phyloP scores from a whole-genome alignment of 2,329 filamentous ascomycete genomes.

The Aureobasidium leucospermi region DNA sequence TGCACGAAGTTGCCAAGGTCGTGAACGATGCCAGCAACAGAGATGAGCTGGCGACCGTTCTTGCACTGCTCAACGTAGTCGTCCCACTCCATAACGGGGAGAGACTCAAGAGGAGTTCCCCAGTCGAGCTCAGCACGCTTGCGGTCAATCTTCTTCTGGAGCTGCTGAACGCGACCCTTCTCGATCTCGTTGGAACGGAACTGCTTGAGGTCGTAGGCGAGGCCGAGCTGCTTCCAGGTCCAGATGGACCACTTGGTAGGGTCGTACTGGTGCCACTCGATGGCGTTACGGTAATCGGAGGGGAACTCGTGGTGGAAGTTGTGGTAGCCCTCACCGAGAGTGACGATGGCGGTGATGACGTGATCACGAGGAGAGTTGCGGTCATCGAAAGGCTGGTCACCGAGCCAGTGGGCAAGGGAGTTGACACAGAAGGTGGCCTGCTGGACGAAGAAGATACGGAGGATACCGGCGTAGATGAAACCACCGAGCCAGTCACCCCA shows the following conservation, averaged over 20 bases:
- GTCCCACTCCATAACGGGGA: constrained; percentile 81
- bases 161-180: constrained; percentile 80
- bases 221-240: constrained; percentile 73
- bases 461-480: constrained; percentile 76
- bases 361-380: constrained; percentile 86
- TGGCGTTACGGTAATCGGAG: constrained; percentile 86
- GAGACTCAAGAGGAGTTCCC: constrained; percentile 76
- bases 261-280: constrained; percentile 86
- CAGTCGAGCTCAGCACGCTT: constrained; percentile 76
- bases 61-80: constrained; percentile 73
- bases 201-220: constrained; percentile 82
- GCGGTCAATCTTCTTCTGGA: constrained; percentile 89
- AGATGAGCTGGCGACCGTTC: constrained; percentile 68
- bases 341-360: constrained; percentile 76
- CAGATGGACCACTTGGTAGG: constrained; percentile 88
- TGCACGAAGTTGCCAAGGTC: constrained; percentile 70
- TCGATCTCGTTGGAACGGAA: constrained; percentile 90
- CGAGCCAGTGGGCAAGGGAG: constrained; percentile 83
- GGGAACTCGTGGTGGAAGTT: constrained; percentile 96
- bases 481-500: constrained; percentile 79
- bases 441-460: constrained; percentile 83
- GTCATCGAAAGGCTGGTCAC: constrained; percentile 88
- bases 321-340: constrained; percentile 84
- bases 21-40: constrained; percentile 78
- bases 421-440: constrained; percentile 93